Evolutionary conservation across 1,139 yeast species (phyloP).

Genomic region (Pichia sp.): DNA sequence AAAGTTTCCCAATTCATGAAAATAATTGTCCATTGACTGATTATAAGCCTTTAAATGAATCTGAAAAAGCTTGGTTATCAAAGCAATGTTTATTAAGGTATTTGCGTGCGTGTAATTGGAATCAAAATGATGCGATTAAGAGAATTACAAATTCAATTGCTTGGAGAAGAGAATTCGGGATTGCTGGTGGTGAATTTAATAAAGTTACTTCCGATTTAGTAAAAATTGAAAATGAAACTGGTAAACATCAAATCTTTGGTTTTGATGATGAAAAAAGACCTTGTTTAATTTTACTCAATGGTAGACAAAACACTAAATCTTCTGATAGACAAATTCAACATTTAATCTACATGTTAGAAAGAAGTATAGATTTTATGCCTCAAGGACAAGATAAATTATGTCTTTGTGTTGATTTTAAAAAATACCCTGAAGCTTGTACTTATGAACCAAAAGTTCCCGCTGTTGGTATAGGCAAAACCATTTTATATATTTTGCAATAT

Average conservation of each 20-base stretch:
- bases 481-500: constrained; percentile 58
- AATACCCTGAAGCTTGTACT: constrained; percentile 46
- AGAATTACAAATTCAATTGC: constrained; percentile 58
- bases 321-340: constrained; percentile 86
- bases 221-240: constrained; percentile 70
- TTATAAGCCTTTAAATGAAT: constrained; percentile 39
- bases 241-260: constrained; percentile 82
- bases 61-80: constrained; percentile 84
- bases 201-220: constrained; percentile 56
- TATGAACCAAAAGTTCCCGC: constrained; percentile 70
- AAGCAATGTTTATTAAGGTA: constrained; percentile 83
- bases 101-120: constrained; percentile 88
- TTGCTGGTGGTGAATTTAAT: constrained; percentile 51
- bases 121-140: constrained; percentile 56
- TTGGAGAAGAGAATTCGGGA: constrained; percentile 56
- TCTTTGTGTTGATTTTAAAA: constrained; percentile 82
- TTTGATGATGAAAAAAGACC: constrained; percentile 85
- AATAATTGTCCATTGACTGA: constrained; percentile 25
- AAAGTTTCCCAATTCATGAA: constrained; percentile 37
- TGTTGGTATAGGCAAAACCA: constrained; percentile 67
- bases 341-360: constrained; percentile 84
- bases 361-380: constrained; percentile 89
- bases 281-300: constrained; percentile 77
- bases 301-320: constrained; percentile 86
- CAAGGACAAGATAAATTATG: constrained; percentile 91